Percentiles rank a stretch among this genome's conserved stretches.
These are phyloP conservation scores for Posidonia australis DNA, from an alignment of 106 monocot genomes.

Conservation along the genomic window DNA sequence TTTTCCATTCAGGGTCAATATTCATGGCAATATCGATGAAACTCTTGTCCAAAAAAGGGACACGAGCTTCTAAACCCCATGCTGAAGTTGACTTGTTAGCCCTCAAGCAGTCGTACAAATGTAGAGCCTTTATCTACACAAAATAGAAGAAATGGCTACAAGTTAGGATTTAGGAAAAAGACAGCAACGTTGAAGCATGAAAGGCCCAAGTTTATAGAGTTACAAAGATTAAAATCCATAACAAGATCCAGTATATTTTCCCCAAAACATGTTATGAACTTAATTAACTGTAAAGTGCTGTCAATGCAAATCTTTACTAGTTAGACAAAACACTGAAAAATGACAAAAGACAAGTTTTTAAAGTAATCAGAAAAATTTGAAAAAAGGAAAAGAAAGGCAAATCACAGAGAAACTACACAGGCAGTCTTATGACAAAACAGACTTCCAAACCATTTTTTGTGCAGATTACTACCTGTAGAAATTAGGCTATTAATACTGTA, in stretches of 20 bases:
- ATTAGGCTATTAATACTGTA: no score
- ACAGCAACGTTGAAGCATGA: not conserved
- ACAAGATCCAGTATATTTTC: no score
- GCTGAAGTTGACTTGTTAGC: slow-evolving; percentile 42
- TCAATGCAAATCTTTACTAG: no score
- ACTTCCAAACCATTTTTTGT: no score
- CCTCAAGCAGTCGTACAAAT: slow-evolving; percentile 40
- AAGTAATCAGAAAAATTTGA: no score
- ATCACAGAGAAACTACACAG: no score
- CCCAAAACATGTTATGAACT: no score
- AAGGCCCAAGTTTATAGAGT: not conserved
- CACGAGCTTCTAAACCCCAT: slow-evolving; percentile 40
- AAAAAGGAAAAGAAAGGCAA: no score
- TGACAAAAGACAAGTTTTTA: not conserved
- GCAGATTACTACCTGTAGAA: no score
- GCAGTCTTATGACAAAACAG: no score
- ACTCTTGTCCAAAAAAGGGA: slow-evolving; percentile 33
- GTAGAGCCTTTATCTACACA: slow-evolving; percentile 36
- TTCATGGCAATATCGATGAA: slow-evolving; percentile 33
- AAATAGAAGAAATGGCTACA: not conserved
- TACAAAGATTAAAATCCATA: no score
- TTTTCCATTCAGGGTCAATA: slow-evolving; percentile 48
- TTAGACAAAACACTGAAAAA: not conserved
- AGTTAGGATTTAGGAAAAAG: not conserved
- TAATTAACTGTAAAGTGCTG: no score